Conservation (phyloP, 1,284 basidiomycete genomes). For the Coniferiporia sulphurascens region DNA sequence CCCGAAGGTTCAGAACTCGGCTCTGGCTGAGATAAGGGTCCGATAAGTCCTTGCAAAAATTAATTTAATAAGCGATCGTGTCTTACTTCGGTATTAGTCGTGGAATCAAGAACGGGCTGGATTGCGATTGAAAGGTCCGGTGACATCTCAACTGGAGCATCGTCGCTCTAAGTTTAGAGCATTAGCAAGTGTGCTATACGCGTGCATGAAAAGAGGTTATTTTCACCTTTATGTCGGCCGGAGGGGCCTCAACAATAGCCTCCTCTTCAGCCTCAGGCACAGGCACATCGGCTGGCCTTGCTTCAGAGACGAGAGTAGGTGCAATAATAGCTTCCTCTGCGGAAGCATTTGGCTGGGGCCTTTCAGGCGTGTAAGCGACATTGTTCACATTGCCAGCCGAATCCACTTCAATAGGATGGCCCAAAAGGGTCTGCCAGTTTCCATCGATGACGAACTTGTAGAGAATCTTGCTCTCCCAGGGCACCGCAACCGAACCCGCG, state of each 20-base stretch:
- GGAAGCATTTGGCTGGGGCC: slow-evolving; percentile 29
- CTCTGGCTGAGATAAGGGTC: neutral
- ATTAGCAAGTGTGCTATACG: neutral
- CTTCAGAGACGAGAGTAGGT: neutral
- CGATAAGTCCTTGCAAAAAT: neutral
- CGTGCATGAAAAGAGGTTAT: neutral
- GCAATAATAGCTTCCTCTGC: neutral
- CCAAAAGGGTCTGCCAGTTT: slow-evolving; percentile 52
- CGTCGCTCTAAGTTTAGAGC: neutral
- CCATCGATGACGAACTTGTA: slow-evolving; percentile 83
- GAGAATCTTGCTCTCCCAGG: slow-evolving; percentile 57
- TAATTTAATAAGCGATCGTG: slow-evolving; percentile 22
- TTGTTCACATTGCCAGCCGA: slow-evolving; percentile 68
- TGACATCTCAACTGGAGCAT: slow-evolving; percentile 16
- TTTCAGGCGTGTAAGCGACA: slow-evolving; percentile 56
- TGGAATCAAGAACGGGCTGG: slow-evolving; percentile 34
- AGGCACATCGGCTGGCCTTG: neutral
- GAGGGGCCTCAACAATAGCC: neutral
- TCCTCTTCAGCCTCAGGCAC: neutral
- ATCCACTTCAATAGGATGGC: slow-evolving; percentile 59
- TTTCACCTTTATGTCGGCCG: neutral
- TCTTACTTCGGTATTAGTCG: slow-evolving; percentile 22
- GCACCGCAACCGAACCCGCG: slow-evolving; percentile 48
- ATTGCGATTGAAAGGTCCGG: slow-evolving; percentile 34
- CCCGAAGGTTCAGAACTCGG: neutral